Evolutionary conservation across 2,329 filamentous ascomycete genomes (phyloP).

Genomic region (Monosporascus sp.): DNA sequence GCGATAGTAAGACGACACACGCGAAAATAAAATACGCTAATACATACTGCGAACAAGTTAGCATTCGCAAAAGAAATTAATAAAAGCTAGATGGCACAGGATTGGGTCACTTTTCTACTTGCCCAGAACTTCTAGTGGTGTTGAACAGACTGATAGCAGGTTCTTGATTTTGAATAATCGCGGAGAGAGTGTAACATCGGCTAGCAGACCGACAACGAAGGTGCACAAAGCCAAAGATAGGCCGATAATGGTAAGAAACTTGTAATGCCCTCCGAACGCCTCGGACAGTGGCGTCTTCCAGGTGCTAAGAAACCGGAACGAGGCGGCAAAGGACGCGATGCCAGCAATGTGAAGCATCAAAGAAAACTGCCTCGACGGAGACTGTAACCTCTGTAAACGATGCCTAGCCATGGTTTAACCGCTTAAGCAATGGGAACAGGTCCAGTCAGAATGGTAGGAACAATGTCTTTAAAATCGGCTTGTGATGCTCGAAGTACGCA

Average conservation of each 20-base stretch:
- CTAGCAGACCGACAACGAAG: conserved; percentile 56
- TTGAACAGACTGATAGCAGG: conserved; percentile 55
- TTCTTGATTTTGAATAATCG: conserved; percentile 64
- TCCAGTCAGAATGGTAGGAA: neutral
- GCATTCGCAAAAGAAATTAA: no score
- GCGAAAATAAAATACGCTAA: no score
- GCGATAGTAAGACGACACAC: no score
- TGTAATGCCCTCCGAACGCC: conserved; percentile 62
- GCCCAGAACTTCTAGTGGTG: conserved; percentile 61
- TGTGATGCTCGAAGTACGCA: neutral
- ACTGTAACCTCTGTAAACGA: conserved; percentile 59
- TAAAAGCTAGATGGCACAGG: no score
- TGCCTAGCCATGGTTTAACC: conserved; percentile 38
- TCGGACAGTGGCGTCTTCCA: conserved; percentile 49
- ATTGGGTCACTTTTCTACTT: no score
- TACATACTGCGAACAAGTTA: no score
- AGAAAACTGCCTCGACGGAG: conserved; percentile 60
- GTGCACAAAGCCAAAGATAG: conserved; percentile 55
- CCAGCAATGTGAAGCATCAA: conserved; percentile 55
- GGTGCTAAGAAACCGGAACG: conserved; percentile 44
- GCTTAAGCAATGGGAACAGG: neutral
- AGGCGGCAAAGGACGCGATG: conserved; percentile 46
- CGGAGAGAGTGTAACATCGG: conserved; percentile 56
- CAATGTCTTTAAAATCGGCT: neutral
- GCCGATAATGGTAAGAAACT: conserved; percentile 71